Evolutionary conservation across 2,329 filamentous ascomycete species (phyloP).

Genomic region (Neofusicoccum cordaticola): DNA sequence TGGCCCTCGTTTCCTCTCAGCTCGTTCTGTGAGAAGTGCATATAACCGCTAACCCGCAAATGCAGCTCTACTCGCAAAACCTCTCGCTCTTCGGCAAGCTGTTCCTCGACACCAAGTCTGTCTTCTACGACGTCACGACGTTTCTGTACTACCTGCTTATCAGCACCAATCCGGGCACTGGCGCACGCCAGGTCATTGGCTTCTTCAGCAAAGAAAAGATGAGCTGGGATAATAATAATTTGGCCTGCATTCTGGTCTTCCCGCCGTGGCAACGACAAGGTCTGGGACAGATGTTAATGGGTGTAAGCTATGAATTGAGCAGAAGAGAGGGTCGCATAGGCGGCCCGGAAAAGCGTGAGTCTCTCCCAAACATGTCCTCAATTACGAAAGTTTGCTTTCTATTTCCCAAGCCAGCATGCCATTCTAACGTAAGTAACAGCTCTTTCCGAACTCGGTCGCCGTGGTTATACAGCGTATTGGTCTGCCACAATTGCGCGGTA

Average conservation of each 20-base stretch:
- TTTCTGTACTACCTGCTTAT: constrained; percentile 95
- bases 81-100: constrained; percentile 94
- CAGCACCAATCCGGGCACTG: constrained; percentile 20
- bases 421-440: constrained; percentile 37
- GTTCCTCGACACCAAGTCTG: constrained; percentile 96
- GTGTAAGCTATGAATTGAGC: constrained; percentile 88
- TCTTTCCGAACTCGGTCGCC: constrained; percentile 78
- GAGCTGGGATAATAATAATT: constrained; percentile 97
- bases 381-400: neutral
- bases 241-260: constrained; percentile 94
- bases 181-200: constrained; percentile 65
- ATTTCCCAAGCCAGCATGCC: neutral
- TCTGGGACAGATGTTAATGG: constrained; percentile 85
- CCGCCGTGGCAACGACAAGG: constrained; percentile 93
- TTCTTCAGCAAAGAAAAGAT: constrained; percentile 99
- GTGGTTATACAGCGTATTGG: constrained; percentile 85
- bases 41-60: neutral
- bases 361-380: neutral
- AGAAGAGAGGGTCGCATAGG: constrained; percentile 78
- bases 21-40: neutral
- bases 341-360: constrained; percentile 77
- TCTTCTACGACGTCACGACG: constrained; percentile 92
- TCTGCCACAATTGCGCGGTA: constrained; percentile 76
- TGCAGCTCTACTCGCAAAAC: constrained; percentile 81
- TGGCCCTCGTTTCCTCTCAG: neutral